These are phyloP conservation scores for Metschnikowia bowlesiae DNA, from an alignment of 805 yeast species.

Conservation along the genomic window DNA sequence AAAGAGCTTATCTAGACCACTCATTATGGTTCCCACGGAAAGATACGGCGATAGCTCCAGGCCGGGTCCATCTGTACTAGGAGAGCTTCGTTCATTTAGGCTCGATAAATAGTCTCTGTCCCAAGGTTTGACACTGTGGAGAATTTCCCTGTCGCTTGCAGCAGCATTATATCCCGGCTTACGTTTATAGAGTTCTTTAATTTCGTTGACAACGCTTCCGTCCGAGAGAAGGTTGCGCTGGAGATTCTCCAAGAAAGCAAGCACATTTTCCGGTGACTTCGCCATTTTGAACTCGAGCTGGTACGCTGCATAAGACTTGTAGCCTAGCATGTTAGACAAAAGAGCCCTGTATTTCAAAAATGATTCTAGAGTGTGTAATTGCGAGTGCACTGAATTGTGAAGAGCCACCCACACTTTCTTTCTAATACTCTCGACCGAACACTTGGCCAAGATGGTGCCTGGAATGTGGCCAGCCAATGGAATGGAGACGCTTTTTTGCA, in stretches of 20 bases:
- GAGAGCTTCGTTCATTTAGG: slow-evolving; percentile 10
- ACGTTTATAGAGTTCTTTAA: slow-evolving; percentile 42
- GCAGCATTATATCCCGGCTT: slow-evolving; percentile 15
- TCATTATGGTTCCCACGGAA: slow-evolving; percentile 79
- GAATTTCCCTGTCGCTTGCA: slow-evolving; percentile 34
- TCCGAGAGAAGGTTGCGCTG: slow-evolving; percentile 41
- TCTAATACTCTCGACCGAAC: slow-evolving; percentile 55
- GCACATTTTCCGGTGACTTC: slow-evolving; percentile 68
- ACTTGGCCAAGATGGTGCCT: slow-evolving; percentile 56
- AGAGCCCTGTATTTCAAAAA: slow-evolving; percentile 63
- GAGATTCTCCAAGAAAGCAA: slow-evolving; percentile 59
- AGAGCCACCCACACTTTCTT: slow-evolving; percentile 69
- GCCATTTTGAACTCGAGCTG: slow-evolving; percentile 91
- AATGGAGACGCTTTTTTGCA: slow-evolving; percentile 13
- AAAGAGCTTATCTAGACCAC: slow-evolving; percentile 74
- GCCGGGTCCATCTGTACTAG: slow-evolving; percentile 22
- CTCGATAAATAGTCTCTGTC: slow-evolving; percentile 67
- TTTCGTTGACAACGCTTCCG: slow-evolving; percentile 53
- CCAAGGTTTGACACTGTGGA: slow-evolving; percentile 72
- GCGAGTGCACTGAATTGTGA: slow-evolving; percentile 61
- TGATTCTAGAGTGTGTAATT: slow-evolving; percentile 53
- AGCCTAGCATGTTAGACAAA: slow-evolving; percentile 71
- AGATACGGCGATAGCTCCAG: slow-evolving; percentile 65
- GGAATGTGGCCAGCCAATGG: slow-evolving; percentile 58
- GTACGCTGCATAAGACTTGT: slow-evolving; percentile 66